These are phyloP conservation scores for Colletotrichum sp. DNA, from an alignment of 2,329 filamentous ascomycete genomes.

Conservation along the genomic window DNA sequence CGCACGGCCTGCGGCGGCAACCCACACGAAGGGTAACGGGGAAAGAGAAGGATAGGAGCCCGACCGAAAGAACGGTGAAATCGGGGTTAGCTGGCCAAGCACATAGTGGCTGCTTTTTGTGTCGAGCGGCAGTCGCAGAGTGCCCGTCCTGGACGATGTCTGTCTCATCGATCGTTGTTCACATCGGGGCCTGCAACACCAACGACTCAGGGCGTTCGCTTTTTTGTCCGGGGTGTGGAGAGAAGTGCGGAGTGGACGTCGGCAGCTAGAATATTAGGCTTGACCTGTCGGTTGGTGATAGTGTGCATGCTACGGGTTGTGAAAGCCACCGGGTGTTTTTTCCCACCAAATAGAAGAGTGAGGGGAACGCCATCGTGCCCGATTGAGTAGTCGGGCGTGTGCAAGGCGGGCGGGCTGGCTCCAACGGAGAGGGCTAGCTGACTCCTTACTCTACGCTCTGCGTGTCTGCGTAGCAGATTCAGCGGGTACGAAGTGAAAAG, in stretches of 20 bases:
- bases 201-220: not conserved
- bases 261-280: not conserved
- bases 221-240: not conserved
- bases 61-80: not conserved
- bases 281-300: not conserved
- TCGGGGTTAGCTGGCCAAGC: not conserved
- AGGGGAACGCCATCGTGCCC: not conserved
- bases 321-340: not conserved
- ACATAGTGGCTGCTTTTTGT: not conserved
- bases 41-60: not conserved
- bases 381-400: conserved; percentile 1
- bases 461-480: not conserved
- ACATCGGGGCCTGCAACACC: conserved; percentile 6
- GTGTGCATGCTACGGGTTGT: not conserved
- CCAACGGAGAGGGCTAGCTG: not conserved
- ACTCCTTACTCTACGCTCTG: not conserved
- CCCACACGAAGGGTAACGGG: not conserved
- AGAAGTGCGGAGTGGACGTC: not conserved
- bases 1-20: not conserved
- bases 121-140: conserved; percentile 4
- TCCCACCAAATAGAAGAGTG: conserved; percentile 6
- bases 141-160: conserved; percentile 10
- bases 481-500: not conserved
- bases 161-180: conserved; percentile 10
- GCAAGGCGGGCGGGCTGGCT: not conserved